Evolutionary conservation across 2,329 filamentous ascomycete species (phyloP), one percentile per base, ranked within the genome.

Genomic region (Colletotrichum cuscutae): DNA sequence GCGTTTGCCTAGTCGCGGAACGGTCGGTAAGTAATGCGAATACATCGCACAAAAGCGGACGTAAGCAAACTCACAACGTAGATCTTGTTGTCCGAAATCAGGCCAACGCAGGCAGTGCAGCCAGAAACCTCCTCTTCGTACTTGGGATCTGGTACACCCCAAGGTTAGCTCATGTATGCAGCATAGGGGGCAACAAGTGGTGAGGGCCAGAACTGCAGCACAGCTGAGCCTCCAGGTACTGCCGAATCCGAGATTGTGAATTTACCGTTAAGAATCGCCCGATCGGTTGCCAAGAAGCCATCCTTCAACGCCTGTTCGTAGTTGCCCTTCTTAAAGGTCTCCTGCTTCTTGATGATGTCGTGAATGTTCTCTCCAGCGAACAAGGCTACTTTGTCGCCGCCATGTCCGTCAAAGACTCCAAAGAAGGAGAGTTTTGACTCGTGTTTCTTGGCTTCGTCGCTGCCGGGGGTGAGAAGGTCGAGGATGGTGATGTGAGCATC

Each of bases 61-160:
- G 19, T 60, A 46, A 74, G 72, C 66, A 71, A 71, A 94, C 95
- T 81, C 90, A 99, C 97, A 80, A 97, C 92, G 85, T 93, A 98
- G 82, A 99, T 95, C 85, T 97, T 98, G 82, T 97, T 92, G 79
- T 93, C 92, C 53, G 94, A 96, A 78, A 98, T 92, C 78, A 99
- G 87, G 77, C 93, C 93, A 77, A 98, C 96, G 65, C 97, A 97
- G 65, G 97, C 95, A 75, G 97, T 99, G 86, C 97, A 99, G 76
- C 97, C 97, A 74, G 97, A 99, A 70, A 98, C 95, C 84, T 99
- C 97, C 79, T 98, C 96, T 82, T 98, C 95, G 81, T 98, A 98
- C 84, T 94, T 94, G 76, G 97, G 95, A 84, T 99, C 97, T 99
- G 83, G 35, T 59, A 46, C 15, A 70, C 49, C 28, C 66, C 60